Conservation (phyloP, 2,329 filamentous ascomycete species). For the Byssothecium circinans region DNA sequence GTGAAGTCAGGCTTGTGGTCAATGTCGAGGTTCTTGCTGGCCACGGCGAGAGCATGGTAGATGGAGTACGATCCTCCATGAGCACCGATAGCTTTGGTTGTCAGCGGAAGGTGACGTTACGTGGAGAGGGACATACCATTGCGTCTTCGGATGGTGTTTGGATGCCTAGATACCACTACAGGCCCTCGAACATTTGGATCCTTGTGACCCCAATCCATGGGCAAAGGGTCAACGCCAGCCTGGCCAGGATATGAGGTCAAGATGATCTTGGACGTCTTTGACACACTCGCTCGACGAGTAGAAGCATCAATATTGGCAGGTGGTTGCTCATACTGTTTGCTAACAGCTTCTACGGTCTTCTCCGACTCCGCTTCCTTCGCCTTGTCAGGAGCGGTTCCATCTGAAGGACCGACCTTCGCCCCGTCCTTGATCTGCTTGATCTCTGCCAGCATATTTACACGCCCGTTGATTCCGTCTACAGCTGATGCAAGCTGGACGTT, state of each 20-base stretch:
- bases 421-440: conserved; percentile 60
- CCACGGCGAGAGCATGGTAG: conserved; percentile 90
- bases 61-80: conserved; percentile 93
- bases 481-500: conserved; percentile 58
- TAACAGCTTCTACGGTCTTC: conserved; percentile 43
- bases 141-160: conserved; percentile 74
- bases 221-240: conserved; percentile 88
- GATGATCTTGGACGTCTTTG: conserved; percentile 63
- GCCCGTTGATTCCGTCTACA: conserved; percentile 63
- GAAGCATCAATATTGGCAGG: conserved; percentile 35
- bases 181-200: conserved; percentile 78
- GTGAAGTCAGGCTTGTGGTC: conserved; percentile 79
- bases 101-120: conserved; percentile 14
- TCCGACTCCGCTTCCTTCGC: conserved; percentile 37
- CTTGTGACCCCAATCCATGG: conserved; percentile 81
- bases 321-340: conserved; percentile 44
- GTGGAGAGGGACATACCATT: conserved; percentile 61
- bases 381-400: conserved; percentile 19
- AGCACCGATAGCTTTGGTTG: conserved; percentile 61
- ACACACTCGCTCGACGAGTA: conserved; percentile 46
- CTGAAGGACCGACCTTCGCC: conserved; percentile 35
- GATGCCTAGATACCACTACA: conserved; percentile 78
- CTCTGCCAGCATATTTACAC: conserved; percentile 62
- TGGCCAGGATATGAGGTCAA: conserved; percentile 89
- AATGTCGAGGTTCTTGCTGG: conserved; percentile 81